These are phyloP conservation scores for Bruguiera parviflora DNA, from an alignment of 345 rosid species.

Conservation along the genomic window DNA sequence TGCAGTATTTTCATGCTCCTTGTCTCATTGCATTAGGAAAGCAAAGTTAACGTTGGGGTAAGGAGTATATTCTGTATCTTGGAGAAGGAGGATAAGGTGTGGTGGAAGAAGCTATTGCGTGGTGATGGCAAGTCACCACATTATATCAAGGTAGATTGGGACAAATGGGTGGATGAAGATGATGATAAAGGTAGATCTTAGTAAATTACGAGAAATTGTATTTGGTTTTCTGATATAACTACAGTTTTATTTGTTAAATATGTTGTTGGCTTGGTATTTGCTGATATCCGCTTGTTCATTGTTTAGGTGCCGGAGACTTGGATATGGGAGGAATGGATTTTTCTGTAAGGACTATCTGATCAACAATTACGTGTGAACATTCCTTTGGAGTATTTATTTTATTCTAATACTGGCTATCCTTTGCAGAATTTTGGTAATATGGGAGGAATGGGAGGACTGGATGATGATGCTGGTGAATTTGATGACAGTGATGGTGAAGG, in stretches of 20 bases:
- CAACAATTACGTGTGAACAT: neutral
- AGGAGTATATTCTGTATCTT: constrained; percentile 69
- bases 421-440: constrained; percentile 44
- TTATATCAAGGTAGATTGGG: constrained; percentile 86
- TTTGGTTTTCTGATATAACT: too few relatives aligned
- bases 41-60: constrained; percentile 64
- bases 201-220: too few relatives aligned
- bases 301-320: constrained; percentile 50
- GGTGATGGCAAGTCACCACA: constrained; percentile 66
- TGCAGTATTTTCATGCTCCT: too few relatives aligned
- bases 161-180: constrained; percentile 92
- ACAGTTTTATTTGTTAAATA: too few relatives aligned
- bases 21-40: constrained; percentile 39
- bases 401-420: constrained; percentile 2
- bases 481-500: constrained; percentile 95
- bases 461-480: constrained; percentile 49
- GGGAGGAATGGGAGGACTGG: constrained; percentile 34
- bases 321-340: constrained; percentile 77
- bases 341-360: constrained; percentile 41
- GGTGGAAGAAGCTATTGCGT: constrained; percentile 74
- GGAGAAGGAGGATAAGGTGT: constrained; percentile 67
- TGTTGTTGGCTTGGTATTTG: neutral
- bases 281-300: constrained; percentile 16
- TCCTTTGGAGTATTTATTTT: neutral
- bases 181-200: constrained; percentile 43